phyloP scores from a whole-genome alignment of 371 early-diverging fungal genomes.

The Mortierella sp. region DNA sequence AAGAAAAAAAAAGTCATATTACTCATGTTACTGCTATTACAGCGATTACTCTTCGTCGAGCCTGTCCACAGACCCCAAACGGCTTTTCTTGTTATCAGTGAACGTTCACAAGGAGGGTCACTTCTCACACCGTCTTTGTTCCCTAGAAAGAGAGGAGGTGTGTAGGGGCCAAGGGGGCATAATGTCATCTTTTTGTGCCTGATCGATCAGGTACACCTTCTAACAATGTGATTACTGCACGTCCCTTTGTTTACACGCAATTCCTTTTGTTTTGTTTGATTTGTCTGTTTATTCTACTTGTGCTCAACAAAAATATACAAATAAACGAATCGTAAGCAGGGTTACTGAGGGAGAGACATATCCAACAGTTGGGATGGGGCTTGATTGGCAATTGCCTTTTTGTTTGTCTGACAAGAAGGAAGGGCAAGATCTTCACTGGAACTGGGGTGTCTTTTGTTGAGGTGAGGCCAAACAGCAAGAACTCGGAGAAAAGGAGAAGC shows the following conservation, averaged over 20 bases:
- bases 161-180: background rate
- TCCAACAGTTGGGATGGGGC: too few relatives aligned
- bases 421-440: background rate
- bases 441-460: background rate
- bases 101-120: background rate
- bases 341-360: too few relatives aligned
- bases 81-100: background rate
- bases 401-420: background rate
- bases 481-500: background rate
- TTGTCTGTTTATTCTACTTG: background rate
- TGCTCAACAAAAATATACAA: background rate
- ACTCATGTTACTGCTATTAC: conserved; percentile 4
- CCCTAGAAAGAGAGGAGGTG: background rate
- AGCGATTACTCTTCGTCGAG: background rate
- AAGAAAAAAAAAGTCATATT: conserved; percentile 10
- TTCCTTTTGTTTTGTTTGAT: too few relatives aligned
- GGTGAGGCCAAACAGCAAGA: background rate
- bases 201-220: conserved; percentile 6
- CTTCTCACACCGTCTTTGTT: background rate
- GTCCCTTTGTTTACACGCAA: background rate
- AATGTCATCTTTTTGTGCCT: background rate
- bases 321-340: too few relatives aligned
- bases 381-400: background rate
- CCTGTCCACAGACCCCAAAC: background rate
- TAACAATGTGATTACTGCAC: conserved; percentile 13